Base-by-base conservation (phyloP, 208 protist species). In the Acanthamoeba healyi region DNA sequence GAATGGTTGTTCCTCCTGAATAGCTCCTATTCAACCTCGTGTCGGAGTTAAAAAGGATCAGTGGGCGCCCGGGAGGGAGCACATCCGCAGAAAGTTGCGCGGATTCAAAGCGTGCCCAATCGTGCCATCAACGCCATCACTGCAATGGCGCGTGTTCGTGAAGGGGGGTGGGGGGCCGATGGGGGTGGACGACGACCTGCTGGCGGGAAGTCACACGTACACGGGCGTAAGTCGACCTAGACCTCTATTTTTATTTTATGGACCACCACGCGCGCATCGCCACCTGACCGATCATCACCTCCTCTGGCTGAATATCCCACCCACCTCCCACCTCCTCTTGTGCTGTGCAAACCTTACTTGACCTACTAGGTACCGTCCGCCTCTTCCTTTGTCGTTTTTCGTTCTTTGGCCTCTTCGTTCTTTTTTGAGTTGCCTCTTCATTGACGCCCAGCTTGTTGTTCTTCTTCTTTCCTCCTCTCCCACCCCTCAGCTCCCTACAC, bases 41-140 rank as follows among this genome's bases (percentile, higher is more conserved):
- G 14, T 56, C 49, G 49, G 49, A 56, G 49, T 56, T 56, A 56
- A 24, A 56, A 22, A 56, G 49, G 7, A 49, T 49, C 44, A 49
- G 12, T 56, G 14, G 9, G 14, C 49, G 15, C 15, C 22, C 49
- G 14, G 1, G 49, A 65, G 58, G 58, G 58, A 32, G 58, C 58
- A 65, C 58, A 34, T 65, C 58, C 58, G n/a, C 58, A 32, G 58
- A 65, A 65, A 65, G n/a, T 65, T 65, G 9, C 9, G 6, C 26
- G 58, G 58, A 65, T 65, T 65, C 58, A 65, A 65, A 65, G 26
- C 58, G 58, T n/a, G 26, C 26, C 58, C 58, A 65, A 65, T 65
- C 58, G 26, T 4, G 32, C 58, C 58, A 65, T 65, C 58, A 65
- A 65, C 58, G 19, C n/a, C 58, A 32, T 32, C 58, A 65, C 3